These are phyloP conservation scores for Chlorophyllum brunneum DNA, from an alignment of 768 basidiomycete genomes.

Conservation along the genomic window DNA sequence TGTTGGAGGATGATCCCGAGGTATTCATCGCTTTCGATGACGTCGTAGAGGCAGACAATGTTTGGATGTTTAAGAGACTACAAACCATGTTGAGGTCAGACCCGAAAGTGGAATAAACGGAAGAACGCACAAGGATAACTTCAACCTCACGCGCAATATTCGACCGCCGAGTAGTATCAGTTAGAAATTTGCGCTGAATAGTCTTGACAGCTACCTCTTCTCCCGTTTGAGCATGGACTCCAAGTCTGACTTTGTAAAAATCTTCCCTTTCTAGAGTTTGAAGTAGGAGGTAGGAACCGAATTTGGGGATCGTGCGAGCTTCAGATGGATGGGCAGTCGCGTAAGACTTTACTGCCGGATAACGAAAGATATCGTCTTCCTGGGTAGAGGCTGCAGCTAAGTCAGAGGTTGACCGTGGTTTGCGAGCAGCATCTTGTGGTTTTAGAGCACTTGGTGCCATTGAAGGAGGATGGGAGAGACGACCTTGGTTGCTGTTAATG, in stretches of 20 bases:
- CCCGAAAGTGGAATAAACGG: conserved; percentile 7
- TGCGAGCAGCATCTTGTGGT: no score
- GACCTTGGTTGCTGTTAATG: no score
- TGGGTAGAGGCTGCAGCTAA: conserved; percentile 44
- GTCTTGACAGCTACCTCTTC: conserved; percentile 99
- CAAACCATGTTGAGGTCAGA: conserved; percentile 18
- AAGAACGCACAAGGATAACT: conserved; percentile 76
- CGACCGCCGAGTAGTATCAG: conserved; percentile 78
- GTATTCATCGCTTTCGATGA: conserved; percentile 99
- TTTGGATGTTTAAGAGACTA: conserved; percentile 96
- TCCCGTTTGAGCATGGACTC: conserved; percentile 87
- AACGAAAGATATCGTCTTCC: conserved; percentile 62
- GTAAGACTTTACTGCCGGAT: conserved; percentile 81
- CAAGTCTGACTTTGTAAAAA: conserved; percentile 99
- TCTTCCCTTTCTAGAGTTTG: conserved; percentile 98
- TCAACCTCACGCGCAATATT: conserved; percentile 98
- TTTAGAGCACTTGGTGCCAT: no score
- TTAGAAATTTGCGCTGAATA: conserved; percentile 89
- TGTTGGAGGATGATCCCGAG: conserved; percentile 99
- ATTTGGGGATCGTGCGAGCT: conserved; percentile 86
- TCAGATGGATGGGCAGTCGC: conserved; percentile 75
- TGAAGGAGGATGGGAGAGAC: no score
- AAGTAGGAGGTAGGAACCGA: conserved; percentile 92
- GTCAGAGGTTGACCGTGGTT: no score
- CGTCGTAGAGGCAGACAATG: conserved; percentile 96